Evolutionary conservation across 768 basidiomycete species (phyloP).

Genomic region (Mycena crocata): DNA sequence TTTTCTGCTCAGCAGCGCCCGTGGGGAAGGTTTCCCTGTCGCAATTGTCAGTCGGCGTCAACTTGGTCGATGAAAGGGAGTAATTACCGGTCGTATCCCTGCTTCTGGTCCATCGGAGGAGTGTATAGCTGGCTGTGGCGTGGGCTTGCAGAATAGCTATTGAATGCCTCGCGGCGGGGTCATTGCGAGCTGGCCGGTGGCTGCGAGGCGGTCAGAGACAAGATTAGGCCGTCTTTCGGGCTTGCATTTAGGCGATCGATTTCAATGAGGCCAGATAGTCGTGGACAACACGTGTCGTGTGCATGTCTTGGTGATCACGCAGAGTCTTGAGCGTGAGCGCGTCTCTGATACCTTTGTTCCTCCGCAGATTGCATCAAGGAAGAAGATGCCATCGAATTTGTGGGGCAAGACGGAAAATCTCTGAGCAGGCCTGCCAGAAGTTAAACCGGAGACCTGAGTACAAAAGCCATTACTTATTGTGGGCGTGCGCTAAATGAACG

Average conservation of each 20-base stretch:
- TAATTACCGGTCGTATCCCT: not conserved
- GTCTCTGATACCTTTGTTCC: not conserved
- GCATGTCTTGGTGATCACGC: slow-evolving; percentile 28
- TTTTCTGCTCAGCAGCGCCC: not conserved
- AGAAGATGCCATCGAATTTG: slow-evolving; percentile 15
- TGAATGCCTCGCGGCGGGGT: slow-evolving; percentile 18
- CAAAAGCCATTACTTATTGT: too few species aligned
- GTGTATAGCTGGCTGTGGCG: slow-evolving; percentile 6
- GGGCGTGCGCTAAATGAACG: too few species aligned
- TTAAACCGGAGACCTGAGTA: too few species aligned
- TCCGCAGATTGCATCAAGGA: slow-evolving; percentile 12
- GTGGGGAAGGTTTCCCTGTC: not conserved
- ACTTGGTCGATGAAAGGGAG: not conserved
- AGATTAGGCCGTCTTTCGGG: slow-evolving; percentile 14
- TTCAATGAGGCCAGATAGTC: slow-evolving; percentile 24
- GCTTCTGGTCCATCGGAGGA: slow-evolving; percentile 17
- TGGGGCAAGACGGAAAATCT: slow-evolving; percentile 5
- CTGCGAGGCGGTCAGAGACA: slow-evolving; percentile 15
- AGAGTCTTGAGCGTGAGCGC: not conserved
- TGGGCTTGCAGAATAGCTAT: slow-evolving; percentile 3
- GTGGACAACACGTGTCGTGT: slow-evolving; percentile 20
- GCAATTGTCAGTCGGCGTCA: not conserved
- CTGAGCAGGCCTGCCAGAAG: too few species aligned
- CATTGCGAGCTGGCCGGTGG: slow-evolving; percentile 13
- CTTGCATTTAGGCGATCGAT: slow-evolving; percentile 17